phyloP scores from a whole-genome alignment of 208 protist species.

The Leishmania guyanensis region DNA sequence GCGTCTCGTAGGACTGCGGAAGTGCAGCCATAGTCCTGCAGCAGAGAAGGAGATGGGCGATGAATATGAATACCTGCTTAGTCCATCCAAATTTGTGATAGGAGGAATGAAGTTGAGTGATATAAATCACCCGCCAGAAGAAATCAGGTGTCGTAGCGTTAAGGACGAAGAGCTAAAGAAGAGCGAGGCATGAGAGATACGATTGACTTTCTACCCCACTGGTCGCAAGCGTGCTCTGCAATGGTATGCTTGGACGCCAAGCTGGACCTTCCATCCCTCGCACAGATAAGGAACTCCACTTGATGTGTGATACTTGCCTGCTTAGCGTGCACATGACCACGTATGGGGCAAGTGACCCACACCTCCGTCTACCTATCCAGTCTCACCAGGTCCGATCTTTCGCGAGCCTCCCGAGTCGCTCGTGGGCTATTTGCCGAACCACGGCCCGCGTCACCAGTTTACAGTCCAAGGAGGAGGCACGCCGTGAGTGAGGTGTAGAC shows the following conservation, averaged over 20 bases:
- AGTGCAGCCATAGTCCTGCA: slow-evolving; percentile 13
- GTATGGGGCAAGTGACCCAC: too few relatives aligned
- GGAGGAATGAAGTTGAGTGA: background rate
- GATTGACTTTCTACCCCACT: background rate
- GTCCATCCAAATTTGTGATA: background rate
- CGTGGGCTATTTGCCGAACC: too few relatives aligned
- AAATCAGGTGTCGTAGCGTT: background rate
- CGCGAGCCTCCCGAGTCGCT: too few relatives aligned
- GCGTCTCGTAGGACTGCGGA: slow-evolving; percentile 28
- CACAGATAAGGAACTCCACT: background rate
- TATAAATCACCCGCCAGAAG: background rate
- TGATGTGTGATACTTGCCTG: background rate
- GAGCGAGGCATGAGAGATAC: background rate
- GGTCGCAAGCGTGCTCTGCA: background rate
- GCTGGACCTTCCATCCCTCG: background rate
- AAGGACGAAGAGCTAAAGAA: background rate
- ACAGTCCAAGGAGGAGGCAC: too few relatives aligned
- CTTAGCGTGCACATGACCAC: background rate
- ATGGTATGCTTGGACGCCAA: background rate
- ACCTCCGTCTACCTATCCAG: too few relatives aligned
- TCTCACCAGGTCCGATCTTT: too few relatives aligned
- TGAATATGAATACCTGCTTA: background rate
- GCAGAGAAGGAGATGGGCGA: background rate
- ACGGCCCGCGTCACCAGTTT: too few relatives aligned
- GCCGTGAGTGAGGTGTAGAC: too few relatives aligned